Conservation (phyloP, 257 asterid genomes). For the Galeopsis tetrahit region DNA sequence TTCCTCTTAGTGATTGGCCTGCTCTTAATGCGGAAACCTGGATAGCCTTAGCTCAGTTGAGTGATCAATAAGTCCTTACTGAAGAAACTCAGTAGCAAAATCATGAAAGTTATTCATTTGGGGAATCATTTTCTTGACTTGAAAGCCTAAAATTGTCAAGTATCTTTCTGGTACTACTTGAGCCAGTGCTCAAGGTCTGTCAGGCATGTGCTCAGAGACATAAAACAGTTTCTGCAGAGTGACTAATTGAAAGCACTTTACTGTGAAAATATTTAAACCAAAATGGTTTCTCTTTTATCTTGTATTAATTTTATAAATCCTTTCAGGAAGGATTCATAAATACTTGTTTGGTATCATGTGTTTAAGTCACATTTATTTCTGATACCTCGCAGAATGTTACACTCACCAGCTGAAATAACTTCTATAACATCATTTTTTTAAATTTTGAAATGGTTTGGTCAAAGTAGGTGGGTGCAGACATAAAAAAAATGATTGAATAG, state of each 20-base stretch:
- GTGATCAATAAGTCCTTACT: not conserved
- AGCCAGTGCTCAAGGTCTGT: not conserved
- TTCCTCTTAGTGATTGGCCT: slow-evolving; percentile 1
- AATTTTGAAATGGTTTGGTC: not conserved
- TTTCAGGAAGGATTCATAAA: not conserved
- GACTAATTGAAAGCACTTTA: not conserved
- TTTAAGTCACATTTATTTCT: slow-evolving; percentile 8
- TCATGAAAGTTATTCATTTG: not conserved
- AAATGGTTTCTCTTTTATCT: not conserved
- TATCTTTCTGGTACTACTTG: not conserved
- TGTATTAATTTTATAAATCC: not conserved
- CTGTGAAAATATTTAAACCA: not conserved
- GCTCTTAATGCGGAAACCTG: not conserved
- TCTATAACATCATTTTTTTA: not conserved
- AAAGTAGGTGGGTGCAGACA: not conserved
- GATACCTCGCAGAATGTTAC: slow-evolving; percentile 3
- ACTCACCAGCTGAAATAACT: not conserved
- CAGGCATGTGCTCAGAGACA: not conserved
- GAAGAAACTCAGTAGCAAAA: not conserved
- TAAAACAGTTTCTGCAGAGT: not conserved
- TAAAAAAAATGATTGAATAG: slow-evolving; percentile 7
- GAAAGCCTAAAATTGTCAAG: slow-evolving; percentile 3
- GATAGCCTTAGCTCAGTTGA: not conserved
- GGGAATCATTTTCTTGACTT: not conserved
- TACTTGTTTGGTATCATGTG: too few relatives aligned